Percentiles rank a stretch among this genome's conserved stretches.
phyloP scores from a whole-genome alignment of 257 asterid species.

The Marsdenia floribunda region DNA sequence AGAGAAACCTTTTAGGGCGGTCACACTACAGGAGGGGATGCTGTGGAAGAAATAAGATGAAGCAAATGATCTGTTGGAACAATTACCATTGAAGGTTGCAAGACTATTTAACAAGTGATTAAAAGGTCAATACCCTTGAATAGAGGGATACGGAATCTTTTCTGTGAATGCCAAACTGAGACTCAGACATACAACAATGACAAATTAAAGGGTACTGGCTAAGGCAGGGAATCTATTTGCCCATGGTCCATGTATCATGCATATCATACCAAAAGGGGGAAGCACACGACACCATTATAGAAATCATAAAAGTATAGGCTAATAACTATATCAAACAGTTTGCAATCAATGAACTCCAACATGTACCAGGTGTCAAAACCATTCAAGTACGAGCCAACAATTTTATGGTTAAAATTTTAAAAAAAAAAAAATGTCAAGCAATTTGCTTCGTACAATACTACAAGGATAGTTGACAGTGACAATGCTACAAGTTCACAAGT shows the following conservation, averaged over 20 bases:
- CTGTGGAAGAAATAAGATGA: not conserved
- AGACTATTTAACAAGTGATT: not conserved
- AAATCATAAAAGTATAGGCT: not conserved
- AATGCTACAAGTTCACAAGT: not conserved
- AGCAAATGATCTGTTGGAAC: not conserved
- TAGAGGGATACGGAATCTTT: not conserved
- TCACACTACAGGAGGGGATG: not conserved
- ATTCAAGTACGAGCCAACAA: not conserved
- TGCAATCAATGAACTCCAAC: not conserved
- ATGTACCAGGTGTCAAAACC: not conserved
- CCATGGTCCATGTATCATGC: not conserved
- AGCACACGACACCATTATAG: not conserved
- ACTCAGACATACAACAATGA: not conserved
- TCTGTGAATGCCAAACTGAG: not conserved
- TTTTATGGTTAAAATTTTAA: not conserved
- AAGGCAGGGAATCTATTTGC: not conserved
- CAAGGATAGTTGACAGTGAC: not conserved
- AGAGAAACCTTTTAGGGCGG: not conserved
- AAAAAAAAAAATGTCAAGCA: not conserved
- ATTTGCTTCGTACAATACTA: not conserved
- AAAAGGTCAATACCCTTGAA: not conserved
- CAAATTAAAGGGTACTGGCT: not conserved
- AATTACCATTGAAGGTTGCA: not conserved
- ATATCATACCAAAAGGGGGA: not conserved
- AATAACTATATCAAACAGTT: not conserved